These are phyloP conservation scores for Tulasnella sp. DNA, from an alignment of 768 basidiomycete genomes.

Conservation along the genomic window DNA sequence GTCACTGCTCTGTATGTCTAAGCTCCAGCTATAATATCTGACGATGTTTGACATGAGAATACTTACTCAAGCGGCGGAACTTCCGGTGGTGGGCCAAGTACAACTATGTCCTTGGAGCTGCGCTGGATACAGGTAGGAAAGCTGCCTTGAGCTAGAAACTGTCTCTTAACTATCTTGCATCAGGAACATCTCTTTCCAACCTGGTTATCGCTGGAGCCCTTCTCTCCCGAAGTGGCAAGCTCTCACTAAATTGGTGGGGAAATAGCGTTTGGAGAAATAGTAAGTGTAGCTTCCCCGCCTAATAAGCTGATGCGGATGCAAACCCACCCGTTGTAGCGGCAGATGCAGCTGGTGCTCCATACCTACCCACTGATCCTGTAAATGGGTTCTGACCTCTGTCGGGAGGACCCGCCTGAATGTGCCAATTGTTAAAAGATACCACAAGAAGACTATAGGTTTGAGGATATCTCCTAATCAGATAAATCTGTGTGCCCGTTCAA, in stretches of 20 bases:
- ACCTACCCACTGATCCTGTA: not conserved
- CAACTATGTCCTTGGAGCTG: conserved; percentile 35
- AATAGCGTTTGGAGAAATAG: conserved; percentile 33
- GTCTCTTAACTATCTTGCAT: not conserved
- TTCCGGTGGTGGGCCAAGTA: conserved; percentile 35
- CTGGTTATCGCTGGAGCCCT: conserved; percentile 44
- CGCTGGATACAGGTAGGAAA: conserved; percentile 36
- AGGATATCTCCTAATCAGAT: no score
- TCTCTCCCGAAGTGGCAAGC: conserved; percentile 37
- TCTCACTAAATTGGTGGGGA: conserved; percentile 40
- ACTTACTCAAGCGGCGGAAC: conserved; percentile 27
- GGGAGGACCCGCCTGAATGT: not conserved
- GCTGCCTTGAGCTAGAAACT: not conserved
- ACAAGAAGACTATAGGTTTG: no score
- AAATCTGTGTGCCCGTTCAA: no score
- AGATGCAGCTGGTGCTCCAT: not conserved
- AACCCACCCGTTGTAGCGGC: not conserved
- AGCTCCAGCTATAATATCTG: not conserved
- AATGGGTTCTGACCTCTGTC: not conserved
- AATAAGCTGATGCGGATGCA: not conserved
- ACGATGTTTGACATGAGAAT: conserved; percentile 32
- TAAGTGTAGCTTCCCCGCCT: not conserved
- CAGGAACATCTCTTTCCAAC: conserved; percentile 39
- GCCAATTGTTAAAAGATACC: not conserved
- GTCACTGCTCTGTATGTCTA: conserved; percentile 35